A percentile compares a stretch with the other conserved stretches of the same genome.
These are phyloP conservation scores for Hyaloscypha hepaticicola DNA, from an alignment of 495 filamentous ascomycete species.

Conservation along the genomic window DNA sequence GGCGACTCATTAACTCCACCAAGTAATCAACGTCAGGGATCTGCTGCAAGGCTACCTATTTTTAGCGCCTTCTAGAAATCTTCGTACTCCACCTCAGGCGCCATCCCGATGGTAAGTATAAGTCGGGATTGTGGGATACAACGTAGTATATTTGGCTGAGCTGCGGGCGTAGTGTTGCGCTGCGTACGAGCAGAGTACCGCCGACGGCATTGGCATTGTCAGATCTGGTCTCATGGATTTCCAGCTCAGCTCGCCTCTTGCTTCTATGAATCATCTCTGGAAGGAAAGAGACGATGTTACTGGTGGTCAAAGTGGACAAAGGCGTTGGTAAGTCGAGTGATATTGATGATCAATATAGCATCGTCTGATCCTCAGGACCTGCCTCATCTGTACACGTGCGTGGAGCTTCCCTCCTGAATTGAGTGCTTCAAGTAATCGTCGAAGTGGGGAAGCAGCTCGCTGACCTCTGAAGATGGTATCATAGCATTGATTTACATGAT, in stretches of 20 bases:
- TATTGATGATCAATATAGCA: not conserved
- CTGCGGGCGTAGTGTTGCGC: not conserved
- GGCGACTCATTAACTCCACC: not conserved
- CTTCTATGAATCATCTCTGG: not conserved
- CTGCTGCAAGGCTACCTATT: not conserved
- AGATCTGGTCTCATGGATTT: slow-evolving; percentile 7
- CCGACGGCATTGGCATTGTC: slow-evolving; percentile 4
- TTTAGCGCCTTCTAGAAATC: not conserved
- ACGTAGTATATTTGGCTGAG: slow-evolving; percentile 17
- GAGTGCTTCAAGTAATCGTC: too few species aligned
- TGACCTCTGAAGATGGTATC: not conserved
- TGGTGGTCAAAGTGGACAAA: not conserved
- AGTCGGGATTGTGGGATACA: slow-evolving; percentile 7
- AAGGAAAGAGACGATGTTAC: not conserved
- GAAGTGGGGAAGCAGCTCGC: not conserved
- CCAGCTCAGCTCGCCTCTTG: not conserved
- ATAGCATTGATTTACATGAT: not conserved
- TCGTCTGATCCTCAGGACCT: not conserved
- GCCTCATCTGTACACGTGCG: not conserved
- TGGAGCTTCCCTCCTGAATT: not conserved
- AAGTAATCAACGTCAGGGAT: not conserved
- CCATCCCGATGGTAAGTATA: not conserved
- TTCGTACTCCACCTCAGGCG: not conserved
- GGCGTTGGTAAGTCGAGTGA: not conserved
- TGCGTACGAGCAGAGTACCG: not conserved